Percentiles rank a stretch among this genome's conserved stretches.
phyloP scores from a whole-genome alignment of 2,329 filamentous ascomycete genomes.

The Penicillium freii region DNA sequence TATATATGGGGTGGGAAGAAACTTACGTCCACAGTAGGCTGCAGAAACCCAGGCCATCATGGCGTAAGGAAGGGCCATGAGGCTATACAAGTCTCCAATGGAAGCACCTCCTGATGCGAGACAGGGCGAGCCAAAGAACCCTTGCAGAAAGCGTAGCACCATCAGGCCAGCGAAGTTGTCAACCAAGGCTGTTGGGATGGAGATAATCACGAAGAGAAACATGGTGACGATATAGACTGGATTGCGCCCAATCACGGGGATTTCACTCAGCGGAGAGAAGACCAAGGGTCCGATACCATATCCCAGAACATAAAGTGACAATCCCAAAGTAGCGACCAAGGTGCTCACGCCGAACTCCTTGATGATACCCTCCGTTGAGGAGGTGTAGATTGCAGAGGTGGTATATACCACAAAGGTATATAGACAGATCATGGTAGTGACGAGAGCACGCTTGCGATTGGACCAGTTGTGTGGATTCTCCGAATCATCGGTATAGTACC shows the following conservation, averaged over 20 bases:
- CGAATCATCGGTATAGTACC: constrained; percentile 31
- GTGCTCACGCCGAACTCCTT: constrained; percentile 29
- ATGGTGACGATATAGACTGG: constrained; percentile 67
- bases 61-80: constrained; percentile 58
- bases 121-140: constrained; percentile 65
- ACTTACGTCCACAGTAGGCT: constrained; percentile 42
- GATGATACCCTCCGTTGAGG: constrained; percentile 28
- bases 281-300: constrained; percentile 63
- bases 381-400: constrained; percentile 34
- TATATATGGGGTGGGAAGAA: too few species aligned
- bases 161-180: constrained; percentile 63
- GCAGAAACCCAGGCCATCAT: constrained; percentile 59
- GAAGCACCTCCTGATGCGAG: constrained; percentile 57
- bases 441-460: constrained; percentile 27
- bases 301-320: constrained; percentile 36
- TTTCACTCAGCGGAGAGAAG: constrained; percentile 65
- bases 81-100: constrained; percentile 50
- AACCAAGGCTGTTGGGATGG: constrained; percentile 62
- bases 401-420: constrained; percentile 43
- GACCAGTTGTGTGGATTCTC: constrained; percentile 38
- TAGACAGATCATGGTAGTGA: constrained; percentile 25
- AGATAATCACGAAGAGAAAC: constrained; percentile 65
- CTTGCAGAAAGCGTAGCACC: constrained; percentile 63
- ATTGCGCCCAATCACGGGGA: constrained; percentile 65
- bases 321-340: constrained; percentile 30